Percentiles rank a stretch among this genome's conserved stretches.
Evolutionary conservation across 1,284 basidiomycete genomes (phyloP).

Genomic region (Marasmius tenuissimus): DNA sequence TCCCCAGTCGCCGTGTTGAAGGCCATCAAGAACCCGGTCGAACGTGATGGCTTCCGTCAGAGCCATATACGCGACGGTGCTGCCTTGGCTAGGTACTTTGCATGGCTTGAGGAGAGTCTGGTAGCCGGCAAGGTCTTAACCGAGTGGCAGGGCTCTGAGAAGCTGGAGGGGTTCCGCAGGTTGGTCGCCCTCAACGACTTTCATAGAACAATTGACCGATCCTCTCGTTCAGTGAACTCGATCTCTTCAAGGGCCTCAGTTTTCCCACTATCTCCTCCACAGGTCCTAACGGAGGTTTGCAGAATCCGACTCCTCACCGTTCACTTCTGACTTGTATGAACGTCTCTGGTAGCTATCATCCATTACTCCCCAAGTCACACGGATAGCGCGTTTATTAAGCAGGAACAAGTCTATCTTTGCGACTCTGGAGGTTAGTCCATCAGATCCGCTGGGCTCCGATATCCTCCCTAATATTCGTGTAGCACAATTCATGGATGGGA

Average conservation of each 20-base stretch:
- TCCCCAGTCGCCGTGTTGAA: constrained; percentile 86
- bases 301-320: neutral
- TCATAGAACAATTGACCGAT: neutral
- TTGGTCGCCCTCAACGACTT: constrained; percentile 36
- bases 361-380: constrained; percentile 87
- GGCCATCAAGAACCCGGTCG: constrained; percentile 85
- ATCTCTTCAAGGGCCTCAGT: constrained; percentile 84
- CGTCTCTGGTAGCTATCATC: constrained; percentile 70
- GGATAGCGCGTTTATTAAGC: constrained; percentile 74
- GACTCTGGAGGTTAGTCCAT: constrained; percentile 78
- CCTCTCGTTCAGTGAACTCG: constrained; percentile 52
- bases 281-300: constrained; percentile 81
- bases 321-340: neutral
- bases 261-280: constrained; percentile 93
- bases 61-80: constrained; percentile 90
- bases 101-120: constrained; percentile 91
- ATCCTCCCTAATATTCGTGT: neutral
- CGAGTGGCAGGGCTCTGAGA: constrained; percentile 81
- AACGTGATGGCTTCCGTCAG: constrained; percentile 89
- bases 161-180: constrained; percentile 82
- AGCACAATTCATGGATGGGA: constrained; percentile 92
- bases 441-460: neutral
- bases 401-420: constrained; percentile 88
- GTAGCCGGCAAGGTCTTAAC: constrained; percentile 63
- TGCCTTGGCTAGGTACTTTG: constrained; percentile 86